A percentile compares a stretch with the other conserved stretches of the same genome.
Evolutionary conservation across 306 rosid species (phyloP).

Genomic region (Malus sieversii): DNA sequence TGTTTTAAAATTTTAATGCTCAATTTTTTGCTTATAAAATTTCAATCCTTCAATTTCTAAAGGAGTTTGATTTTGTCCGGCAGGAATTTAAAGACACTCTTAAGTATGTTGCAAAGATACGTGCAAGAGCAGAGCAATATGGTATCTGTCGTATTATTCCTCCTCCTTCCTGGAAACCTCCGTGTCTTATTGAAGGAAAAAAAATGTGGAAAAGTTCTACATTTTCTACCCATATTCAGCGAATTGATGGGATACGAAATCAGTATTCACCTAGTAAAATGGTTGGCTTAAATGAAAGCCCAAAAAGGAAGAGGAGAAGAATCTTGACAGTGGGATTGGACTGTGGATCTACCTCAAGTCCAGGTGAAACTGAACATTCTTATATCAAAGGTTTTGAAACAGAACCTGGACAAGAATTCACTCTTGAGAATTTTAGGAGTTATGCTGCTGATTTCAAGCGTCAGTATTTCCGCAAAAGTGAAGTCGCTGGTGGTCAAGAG

Average conservation of each 20-base stretch:
- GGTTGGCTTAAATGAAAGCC: constrained; percentile 13
- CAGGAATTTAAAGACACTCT: constrained; percentile 74
- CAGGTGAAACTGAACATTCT: constrained; percentile 12
- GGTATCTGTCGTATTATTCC: constrained; percentile 91
- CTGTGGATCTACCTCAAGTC: constrained; percentile 25
- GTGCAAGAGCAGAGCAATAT: constrained; percentile 47
- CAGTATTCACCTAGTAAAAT: constrained; percentile 21
- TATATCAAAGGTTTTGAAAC: constrained; percentile 24
- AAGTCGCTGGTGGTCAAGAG: constrained; percentile 20
- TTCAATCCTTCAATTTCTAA: constrained; percentile 12
- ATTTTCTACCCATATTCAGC: constrained; percentile 54
- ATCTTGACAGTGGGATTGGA: constrained; percentile 22
- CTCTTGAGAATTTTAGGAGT: constrained; percentile 48
- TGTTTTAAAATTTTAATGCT: not conserved
- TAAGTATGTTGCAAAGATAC: constrained; percentile 60
- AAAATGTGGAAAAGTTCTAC: constrained; percentile 40
- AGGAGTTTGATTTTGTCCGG: constrained; percentile 12
- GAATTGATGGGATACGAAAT: constrained; percentile 54
- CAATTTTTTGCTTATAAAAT: constrained; percentile 18
- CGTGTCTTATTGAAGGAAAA: constrained; percentile 34
- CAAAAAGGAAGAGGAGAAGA: constrained; percentile 43
- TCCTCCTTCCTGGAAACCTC: constrained; percentile 64
- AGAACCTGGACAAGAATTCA: constrained; percentile 51
- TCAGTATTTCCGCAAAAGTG: constrained; percentile 46
- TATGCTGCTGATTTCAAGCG: constrained; percentile 70